Evolutionary conservation across 352 stramenopile genomes (phyloP), one percentile per base, ranked within the genome.

Genomic region (Chrysophaeum taylorii): DNA sequence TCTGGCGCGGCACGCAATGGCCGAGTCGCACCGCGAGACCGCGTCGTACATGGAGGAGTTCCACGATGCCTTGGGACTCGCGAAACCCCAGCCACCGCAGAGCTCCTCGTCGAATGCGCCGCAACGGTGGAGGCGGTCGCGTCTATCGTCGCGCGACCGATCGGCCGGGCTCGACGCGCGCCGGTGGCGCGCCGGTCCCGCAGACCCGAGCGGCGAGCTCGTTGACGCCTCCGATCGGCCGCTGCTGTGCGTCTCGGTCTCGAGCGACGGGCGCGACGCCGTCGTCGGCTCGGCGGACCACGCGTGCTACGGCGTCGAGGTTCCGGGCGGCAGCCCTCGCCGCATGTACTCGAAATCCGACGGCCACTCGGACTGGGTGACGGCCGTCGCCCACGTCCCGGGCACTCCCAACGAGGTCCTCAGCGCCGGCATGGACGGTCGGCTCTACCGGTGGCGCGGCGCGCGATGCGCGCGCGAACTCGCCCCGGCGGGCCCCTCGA

Each of bases 351-450:
- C 14, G 12, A 42, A 66, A 36, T 18, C 7, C 27, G 5, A 31
- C 14, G 57, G 57, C 33, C 57, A 66, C 57, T 15, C 31, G 18
- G 57, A 66, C 14, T 66, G 57, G 57, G 57, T 66, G 16, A n/a
- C 33, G 33, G 14, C 5, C 57, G 31, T 42, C 57, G 57, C 57
- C 12, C 57, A 66, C 57, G 9, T 27, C 35, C 33, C 33, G 2
- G n/a, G n/a, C n/a, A n/a, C n/a, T n/a, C 5, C 4, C 29, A 9
- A 27, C 12, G 4, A 14, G 12, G 57, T 66, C 57, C 14, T 35
- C 14, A 37, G 33, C 18, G 31, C 14, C 33, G 57, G 57, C 57
- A 18, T 45, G 33, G 57, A 66, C 57, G 57, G 57, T 23, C 27
- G 31, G 5, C 16, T 66, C 16, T 66, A 36, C 35, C 35, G 23